Evolutionary conservation across 768 basidiomycete genomes (phyloP).

Genomic region (Sistotremastrum suecicum): DNA sequence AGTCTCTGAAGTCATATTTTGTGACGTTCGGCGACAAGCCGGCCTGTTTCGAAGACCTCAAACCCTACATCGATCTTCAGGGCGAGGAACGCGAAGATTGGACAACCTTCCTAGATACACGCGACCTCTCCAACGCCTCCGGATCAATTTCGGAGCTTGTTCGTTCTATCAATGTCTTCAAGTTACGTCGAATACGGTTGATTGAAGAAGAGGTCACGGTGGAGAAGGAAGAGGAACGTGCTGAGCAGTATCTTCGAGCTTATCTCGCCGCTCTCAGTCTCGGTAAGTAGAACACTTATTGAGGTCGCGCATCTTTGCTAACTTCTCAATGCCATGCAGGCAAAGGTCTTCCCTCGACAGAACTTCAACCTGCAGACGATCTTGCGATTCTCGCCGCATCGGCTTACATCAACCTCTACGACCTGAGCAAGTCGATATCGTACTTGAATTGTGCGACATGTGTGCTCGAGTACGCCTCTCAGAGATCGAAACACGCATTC

Average conservation of each 20-base stretch:
- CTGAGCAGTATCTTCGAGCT: conserved; percentile 35
- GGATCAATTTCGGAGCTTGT: conserved; percentile 31
- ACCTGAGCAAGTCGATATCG: conserved; percentile 28
- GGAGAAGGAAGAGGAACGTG: conserved; percentile 41
- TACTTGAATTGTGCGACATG: conserved; percentile 51
- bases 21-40: conserved; percentile 62
- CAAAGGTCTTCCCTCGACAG: conserved; percentile 48
- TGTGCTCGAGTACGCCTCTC: conserved; percentile 58
- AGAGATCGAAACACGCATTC: conserved; percentile 67
- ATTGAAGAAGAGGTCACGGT: conserved; percentile 32
- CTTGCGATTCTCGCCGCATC: conserved; percentile 63
- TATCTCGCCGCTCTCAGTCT: conserved; percentile 59
- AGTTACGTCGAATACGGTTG: conserved; percentile 54
- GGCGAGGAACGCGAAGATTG: conserved; percentile 34
- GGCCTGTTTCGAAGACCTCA: conserved; percentile 79
- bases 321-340: conserved; percentile 16
- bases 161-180: conserved; percentile 58
- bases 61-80: conserved; percentile 43
- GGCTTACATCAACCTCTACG: conserved; percentile 52
- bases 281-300: conserved; percentile 15
- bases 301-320: background rate
- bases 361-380: conserved; percentile 82
- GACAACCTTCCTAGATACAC: conserved; percentile 35
- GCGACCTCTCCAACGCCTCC: conserved; percentile 34
- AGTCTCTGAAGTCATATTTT: conserved; percentile 54